Base-by-base conservation (phyloP, 495 filamentous ascomycete genomes). In the Podospora anserina region DNA sequence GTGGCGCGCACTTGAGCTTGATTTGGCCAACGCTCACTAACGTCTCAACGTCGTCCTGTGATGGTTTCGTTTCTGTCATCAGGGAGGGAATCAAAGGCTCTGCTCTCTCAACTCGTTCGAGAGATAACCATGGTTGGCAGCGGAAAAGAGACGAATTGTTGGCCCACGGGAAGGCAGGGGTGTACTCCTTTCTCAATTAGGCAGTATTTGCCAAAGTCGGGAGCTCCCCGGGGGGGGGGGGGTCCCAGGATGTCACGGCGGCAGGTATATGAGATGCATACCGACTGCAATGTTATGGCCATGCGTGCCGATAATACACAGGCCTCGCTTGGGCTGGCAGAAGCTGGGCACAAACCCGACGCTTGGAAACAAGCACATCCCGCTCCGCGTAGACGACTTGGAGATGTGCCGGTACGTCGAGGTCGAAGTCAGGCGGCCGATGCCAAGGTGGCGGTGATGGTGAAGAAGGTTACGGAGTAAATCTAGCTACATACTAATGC, bases 341-440 rank as follows among this genome's bases (percentile, higher is more conserved):
- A 13, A 49, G 39, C 39, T 49, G 39, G 39, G 39, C 39, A 16
- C 39, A 49, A 49, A 49, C 39, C 39, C 39, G 39, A 49, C 39
- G 39, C 13, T 11, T 49, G 39, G 39, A 49, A 49, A 49, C 39
- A 49, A 11, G 61, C 66, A 64, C 62, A 69, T 49, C 39, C 39
- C 39, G 39, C 39, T 49, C 61, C 23, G 23, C 23, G 62, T 65
- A 64, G 65, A 69, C 65, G 62, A 59, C 59, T 30, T 66, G 49
- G 5, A 58, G 34, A 56, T 64, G 53, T 18, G 60, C 20, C 5
- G 55, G 55, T 18, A n/a, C 5, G 55, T n/a, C 7, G 7, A 7
- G 15, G 55, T 11, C 34, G 34, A 39, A 6, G 34, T 39, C 13
- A 49, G 39, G 39, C 39, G 39, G 39, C 39, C 39, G 39, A 49